Evolutionary conservation across 169 alveolate genomes (phyloP).

Genomic region (Eimeria necatrix): DNA sequence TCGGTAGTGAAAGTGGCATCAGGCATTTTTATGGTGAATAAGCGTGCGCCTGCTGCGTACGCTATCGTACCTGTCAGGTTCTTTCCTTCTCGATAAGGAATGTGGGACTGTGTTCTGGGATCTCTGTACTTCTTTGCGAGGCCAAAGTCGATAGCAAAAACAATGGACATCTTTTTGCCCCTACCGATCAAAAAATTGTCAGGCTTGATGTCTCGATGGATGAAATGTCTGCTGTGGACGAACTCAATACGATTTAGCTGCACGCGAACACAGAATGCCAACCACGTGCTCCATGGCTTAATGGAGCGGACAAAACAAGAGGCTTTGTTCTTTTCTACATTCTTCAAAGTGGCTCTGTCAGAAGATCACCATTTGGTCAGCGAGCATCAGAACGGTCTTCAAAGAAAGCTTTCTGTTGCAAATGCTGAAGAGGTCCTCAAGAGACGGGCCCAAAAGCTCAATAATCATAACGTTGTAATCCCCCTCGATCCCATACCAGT

Average conservation of each 20-base stretch:
- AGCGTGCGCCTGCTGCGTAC: not conserved
- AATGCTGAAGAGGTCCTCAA: constrained; percentile 97
- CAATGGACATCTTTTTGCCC: constrained; percentile 90
- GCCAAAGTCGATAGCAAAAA: constrained; percentile 97
- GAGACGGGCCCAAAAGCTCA: constrained; percentile 98
- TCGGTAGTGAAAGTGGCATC: not conserved
- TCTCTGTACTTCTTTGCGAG: constrained; percentile 98
- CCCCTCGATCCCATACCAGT: constrained; percentile 99
- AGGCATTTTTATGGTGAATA: not conserved
- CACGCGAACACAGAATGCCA: not conserved
- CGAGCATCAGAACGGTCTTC: constrained; percentile 89
- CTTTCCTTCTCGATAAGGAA: constrained; percentile 98
- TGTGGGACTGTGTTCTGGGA: constrained; percentile 97
- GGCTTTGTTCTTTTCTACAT: not conserved
- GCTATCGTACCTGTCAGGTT: constrained; percentile 95
- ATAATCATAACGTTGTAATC: constrained; percentile 98
- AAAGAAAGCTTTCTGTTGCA: constrained; percentile 97
- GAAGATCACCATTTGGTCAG: constrained; percentile 89
- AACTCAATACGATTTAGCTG: constrained; percentile 95
- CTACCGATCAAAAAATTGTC: constrained; percentile 97
- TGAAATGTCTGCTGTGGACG: constrained; percentile 96
- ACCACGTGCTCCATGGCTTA: not conserved
- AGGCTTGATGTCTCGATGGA: constrained; percentile 99
- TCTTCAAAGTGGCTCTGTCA: not conserved
- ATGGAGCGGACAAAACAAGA: not conserved